Base-by-base conservation (phyloP, 2,329 filamentous ascomycete species). In the Aspergillus piperis region DNA sequence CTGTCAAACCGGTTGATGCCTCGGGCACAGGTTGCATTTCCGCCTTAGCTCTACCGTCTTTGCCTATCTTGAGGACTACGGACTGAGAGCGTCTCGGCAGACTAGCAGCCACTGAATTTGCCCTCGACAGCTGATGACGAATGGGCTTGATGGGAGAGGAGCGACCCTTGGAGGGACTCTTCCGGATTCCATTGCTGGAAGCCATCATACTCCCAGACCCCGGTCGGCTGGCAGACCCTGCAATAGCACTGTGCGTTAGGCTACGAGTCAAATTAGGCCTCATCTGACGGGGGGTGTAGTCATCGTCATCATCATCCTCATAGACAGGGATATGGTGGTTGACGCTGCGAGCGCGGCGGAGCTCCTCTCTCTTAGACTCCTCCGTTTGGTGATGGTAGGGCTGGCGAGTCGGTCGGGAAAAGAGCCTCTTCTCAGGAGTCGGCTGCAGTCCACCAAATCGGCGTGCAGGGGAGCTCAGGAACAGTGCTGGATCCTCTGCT, bases 331-430 rank as follows among this genome's bases (percentile, higher is more conserved):
- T 66, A 4, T 71, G 71, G 21, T 64, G 67, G 54, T 69, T 63
- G 32, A 72, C 60, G 39, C 67, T 72, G 52, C 73, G 73, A 3
- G 70, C 66, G 32, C 75, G 74, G 23, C 71, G 73, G 25, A 78
- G 64, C 57, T 77, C 71, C 59, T 79, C 79, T 52, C 79, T 73
- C 61, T 77, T 80, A 2, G 76, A 81, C 61, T 81, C 80, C 66
- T 81, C 78, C 1, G 77, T 76, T 60, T 82, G 80, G 61, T 82
- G 78, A 50, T 81, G 76, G 63, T 82, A 82, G 0, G 80, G 80
- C 47, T 80, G 80, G 48, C 78, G 68, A 8, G 68, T 66, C 36
- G 71, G 70, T 21, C 65, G 67, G 36, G 61, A 65, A 62, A 63
- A 68, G 48, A 62, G 68, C 48, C 68, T 69, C 57, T 64, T 69